Evolutionary conservation across 1,284 basidiomycete species (phyloP).

Genomic region (Ganoderma multipileum): DNA sequence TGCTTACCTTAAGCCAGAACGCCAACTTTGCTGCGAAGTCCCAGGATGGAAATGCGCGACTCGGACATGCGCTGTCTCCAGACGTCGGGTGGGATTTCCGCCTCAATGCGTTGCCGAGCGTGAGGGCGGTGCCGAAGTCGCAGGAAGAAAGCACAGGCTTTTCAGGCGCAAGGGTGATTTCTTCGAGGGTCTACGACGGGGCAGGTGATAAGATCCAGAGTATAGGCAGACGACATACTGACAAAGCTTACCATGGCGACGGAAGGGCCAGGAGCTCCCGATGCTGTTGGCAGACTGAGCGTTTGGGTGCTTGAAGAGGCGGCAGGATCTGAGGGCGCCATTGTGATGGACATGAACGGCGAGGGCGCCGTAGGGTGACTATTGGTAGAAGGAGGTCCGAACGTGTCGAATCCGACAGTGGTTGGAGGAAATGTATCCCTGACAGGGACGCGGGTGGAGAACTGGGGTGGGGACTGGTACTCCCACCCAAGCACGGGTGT

Average conservation of each 20-base stretch:
- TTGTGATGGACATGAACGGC: neutral
- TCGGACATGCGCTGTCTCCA: neutral
- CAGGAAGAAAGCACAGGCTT: neutral
- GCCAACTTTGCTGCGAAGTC: neutral
- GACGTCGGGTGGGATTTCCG: neutral
- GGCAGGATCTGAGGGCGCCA: neutral
- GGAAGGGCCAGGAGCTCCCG: neutral
- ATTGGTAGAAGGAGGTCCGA: neutral
- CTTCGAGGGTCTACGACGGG: neutral
- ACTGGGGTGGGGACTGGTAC: too few species aligned
- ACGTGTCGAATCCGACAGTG: neutral
- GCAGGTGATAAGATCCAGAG: neutral
- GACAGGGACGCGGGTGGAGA: too few species aligned
- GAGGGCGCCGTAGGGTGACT: too few species aligned
- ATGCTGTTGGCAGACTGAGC: neutral
- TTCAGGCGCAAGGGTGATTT: neutral
- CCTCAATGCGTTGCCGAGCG: neutral
- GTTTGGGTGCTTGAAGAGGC: neutral
- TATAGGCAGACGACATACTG: neutral
- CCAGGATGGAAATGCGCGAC: neutral
- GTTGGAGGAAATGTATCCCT: neutral
- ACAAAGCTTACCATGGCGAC: neutral
- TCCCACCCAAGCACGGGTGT: too few species aligned
- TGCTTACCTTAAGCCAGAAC: neutral
- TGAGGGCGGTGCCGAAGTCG: neutral